A percentile compares a stretch with the other conserved stretches of the same genome.
Evolutionary conservation across 1,139 yeast species (phyloP).

Genomic region (Yamadazyma taylorii): DNA sequence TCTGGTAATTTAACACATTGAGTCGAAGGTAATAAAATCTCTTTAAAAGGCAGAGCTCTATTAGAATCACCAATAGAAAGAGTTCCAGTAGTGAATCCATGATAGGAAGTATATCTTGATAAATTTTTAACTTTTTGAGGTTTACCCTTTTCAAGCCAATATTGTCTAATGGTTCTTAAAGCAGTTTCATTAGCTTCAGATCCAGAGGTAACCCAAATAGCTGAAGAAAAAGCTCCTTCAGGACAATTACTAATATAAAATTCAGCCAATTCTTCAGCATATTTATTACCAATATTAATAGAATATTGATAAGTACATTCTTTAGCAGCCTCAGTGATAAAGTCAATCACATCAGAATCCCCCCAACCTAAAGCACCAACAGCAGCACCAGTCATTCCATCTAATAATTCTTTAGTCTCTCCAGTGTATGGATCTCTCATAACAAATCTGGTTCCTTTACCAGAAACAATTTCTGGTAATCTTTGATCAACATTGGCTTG

Average conservation of each 20-base stretch:
- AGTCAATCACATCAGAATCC: conserved; percentile 51
- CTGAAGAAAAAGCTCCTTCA: conserved; percentile 53
- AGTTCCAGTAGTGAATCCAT: conserved; percentile 59
- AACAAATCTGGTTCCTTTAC: conserved; percentile 50
- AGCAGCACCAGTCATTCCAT: conserved; percentile 66
- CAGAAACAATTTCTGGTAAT: conserved; percentile 44
- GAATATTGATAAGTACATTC: conserved; percentile 48
- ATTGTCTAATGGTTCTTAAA: conserved; percentile 55
- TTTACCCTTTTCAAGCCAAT: conserved; percentile 52
- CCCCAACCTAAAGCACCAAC: conserved; percentile 63
- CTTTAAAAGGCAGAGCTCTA: conserved; percentile 42
- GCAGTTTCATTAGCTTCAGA: conserved; percentile 64
- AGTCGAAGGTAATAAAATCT: conserved; percentile 40
- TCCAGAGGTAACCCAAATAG: conserved; percentile 59
- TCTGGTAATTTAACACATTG: conserved; percentile 47
- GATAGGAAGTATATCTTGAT: conserved; percentile 55
- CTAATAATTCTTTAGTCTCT: conserved; percentile 39
- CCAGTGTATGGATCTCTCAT: conserved; percentile 46
- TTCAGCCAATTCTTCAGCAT: conserved; percentile 52
- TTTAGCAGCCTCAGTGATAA: conserved; percentile 50
- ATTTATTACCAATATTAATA: conserved; percentile 39
- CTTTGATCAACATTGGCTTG: conserved; percentile 41
- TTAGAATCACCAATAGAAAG: conserved; percentile 48
- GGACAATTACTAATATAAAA: conserved; percentile 55
- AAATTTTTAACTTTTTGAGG: conserved; percentile 50